Percentiles rank a stretch among this genome's conserved stretches.
Conservation (phyloP, 2,329 filamentous ascomycete genomes). For the Coniochaeta sp. region DNA sequence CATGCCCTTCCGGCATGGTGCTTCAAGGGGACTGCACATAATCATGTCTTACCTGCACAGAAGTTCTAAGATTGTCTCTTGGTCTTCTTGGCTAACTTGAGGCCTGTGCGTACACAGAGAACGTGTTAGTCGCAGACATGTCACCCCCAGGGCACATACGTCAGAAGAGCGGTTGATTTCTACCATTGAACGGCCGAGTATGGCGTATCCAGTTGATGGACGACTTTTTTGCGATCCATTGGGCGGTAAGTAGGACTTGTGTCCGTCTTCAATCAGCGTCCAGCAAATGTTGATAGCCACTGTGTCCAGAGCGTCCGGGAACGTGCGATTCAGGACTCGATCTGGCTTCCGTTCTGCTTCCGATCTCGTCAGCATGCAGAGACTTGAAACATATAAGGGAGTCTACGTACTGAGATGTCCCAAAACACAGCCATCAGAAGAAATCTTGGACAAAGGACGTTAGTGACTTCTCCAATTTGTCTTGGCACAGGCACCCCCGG, state of each 20-base stretch:
- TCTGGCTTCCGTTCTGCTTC: background rate
- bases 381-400: too few relatives aligned
- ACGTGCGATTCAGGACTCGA: background rate
- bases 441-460: background rate
- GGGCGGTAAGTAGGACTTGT: background rate
- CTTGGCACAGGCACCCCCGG: background rate
- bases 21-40: background rate
- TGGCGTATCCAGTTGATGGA: constrained; percentile 60
- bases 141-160: background rate
- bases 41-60: constrained; percentile 51
- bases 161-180: constrained; percentile 6
- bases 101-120: constrained; percentile 42
- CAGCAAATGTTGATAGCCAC: too few relatives aligned
- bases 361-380: background rate
- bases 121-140: background rate
- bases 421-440: background rate
- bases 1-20: background rate
- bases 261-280: too few relatives aligned
- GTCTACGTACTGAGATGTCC: background rate
- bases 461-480: background rate
- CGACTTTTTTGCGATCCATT: constrained; percentile 50
- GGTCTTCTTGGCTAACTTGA: constrained; percentile 45
- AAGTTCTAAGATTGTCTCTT: constrained; percentile 59
- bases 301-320: too few relatives aligned
- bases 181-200: constrained; percentile 57